phyloP scores from a whole-genome alignment of 192 early-diverging fungal genomes.

The Podochytrium sp. region DNA sequence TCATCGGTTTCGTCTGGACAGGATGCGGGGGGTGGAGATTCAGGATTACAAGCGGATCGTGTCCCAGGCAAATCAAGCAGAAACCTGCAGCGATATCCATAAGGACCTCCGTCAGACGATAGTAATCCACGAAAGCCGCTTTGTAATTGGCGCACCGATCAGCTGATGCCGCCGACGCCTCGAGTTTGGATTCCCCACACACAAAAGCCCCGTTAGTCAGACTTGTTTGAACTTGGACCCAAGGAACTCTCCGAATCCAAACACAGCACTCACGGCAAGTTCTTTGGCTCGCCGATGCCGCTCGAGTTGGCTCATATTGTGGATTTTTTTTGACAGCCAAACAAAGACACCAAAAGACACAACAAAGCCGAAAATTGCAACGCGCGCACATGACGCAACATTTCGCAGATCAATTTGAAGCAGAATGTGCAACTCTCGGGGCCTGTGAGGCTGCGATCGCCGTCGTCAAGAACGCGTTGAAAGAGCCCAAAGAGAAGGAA shows the following conservation, averaged over 20 bases:
- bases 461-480: conserved; percentile 2
- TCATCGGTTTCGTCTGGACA: conserved; percentile 6
- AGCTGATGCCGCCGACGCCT: background rate
- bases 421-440: conserved; percentile 18
- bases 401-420: conserved; percentile 23
- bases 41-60: background rate
- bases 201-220: too few relatives aligned
- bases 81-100: conserved; percentile 10
- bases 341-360: background rate
- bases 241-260: too few relatives aligned
- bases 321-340: background rate
- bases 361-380: too few relatives aligned
- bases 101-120: conserved; percentile 1
- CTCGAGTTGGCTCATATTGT: background rate
- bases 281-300: background rate
- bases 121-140: conserved; percentile 15
- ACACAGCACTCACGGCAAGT: background rate
- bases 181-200: background rate
- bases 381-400: too few relatives aligned
- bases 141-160: background rate
- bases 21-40: background rate
- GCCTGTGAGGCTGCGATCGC: conserved; percentile 3
- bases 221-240: background rate
- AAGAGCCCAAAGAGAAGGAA: background rate
- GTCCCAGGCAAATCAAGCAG: background rate